Evolutionary conservation across 495 filamentous ascomycete genomes (phyloP).

Genomic region (Xylaria bambusicola): DNA sequence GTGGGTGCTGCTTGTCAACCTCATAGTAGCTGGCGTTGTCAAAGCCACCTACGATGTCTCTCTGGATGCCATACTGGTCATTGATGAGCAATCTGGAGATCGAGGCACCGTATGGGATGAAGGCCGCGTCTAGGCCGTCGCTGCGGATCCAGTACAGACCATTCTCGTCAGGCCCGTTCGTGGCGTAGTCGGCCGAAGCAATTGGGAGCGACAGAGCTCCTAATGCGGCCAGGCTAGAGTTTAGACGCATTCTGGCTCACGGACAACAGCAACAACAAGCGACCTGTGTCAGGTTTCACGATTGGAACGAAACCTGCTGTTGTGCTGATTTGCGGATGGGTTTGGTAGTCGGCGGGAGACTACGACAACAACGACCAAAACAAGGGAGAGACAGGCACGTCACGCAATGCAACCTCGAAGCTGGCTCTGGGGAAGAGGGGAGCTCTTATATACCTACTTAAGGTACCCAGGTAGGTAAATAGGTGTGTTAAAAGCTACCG

Average conservation of each 20-base stretch:
- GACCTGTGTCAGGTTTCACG: background rate
- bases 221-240: slow-evolving; percentile 27
- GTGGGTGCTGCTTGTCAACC: slow-evolving; percentile 68
- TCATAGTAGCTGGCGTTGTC: slow-evolving; percentile 75
- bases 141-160: slow-evolving; percentile 73
- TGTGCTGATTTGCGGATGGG: background rate
- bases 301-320: background rate
- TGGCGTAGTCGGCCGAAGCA: slow-evolving; percentile 23
- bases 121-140: slow-evolving; percentile 68
- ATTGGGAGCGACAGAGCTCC: slow-evolving; percentile 33
- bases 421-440: background rate
- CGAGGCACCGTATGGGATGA: slow-evolving; percentile 79
- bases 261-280: background rate
- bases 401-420: background rate
- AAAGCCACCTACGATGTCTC: slow-evolving; percentile 76
- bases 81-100: slow-evolving; percentile 73
- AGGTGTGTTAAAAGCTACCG: too few species aligned
- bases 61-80: slow-evolving; percentile 63
- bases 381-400: background rate
- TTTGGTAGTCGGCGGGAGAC: background rate
- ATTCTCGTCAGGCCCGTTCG: slow-evolving; percentile 42
- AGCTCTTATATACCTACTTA: slow-evolving; percentile 5
- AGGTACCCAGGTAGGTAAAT: background rate
- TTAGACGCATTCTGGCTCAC: slow-evolving; percentile 30
- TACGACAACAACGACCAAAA: background rate